A percentile compares a stretch with the other conserved stretches of the same genome.
phyloP scores from a whole-genome alignment of 2,329 filamentous ascomycete genomes.

The Fusarium haematococcum region DNA sequence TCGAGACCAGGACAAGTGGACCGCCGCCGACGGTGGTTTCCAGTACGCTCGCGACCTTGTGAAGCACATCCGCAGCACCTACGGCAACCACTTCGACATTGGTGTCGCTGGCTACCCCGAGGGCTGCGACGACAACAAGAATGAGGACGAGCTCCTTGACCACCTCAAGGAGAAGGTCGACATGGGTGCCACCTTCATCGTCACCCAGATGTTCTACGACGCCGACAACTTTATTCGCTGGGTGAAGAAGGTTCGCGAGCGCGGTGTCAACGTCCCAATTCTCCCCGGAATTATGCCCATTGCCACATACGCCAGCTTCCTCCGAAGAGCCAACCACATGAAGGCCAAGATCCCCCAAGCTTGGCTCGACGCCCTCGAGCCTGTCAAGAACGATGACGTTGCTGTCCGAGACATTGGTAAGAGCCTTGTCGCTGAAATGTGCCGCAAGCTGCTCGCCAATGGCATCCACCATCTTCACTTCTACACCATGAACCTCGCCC shows the following conservation, averaged over 20 bases:
- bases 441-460: conserved; percentile 82
- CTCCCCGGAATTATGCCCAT: conserved; percentile 90
- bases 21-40: conserved; percentile 86
- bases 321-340: conserved; percentile 91
- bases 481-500: conserved; percentile 99
- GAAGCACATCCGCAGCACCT: conserved; percentile 81
- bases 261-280: conserved; percentile 86
- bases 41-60: conserved; percentile 93
- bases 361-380: conserved; percentile 87
- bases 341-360: conserved; percentile 83
- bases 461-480: conserved; percentile 94
- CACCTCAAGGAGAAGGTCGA: conserved; percentile 98
- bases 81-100: conserved; percentile 86
- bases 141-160: conserved; percentile 85
- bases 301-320: conserved; percentile 92
- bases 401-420: conserved; percentile 92
- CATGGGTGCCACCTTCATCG: conserved; percentile 90
- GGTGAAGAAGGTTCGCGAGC: conserved; percentile 86
- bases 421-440: conserved; percentile 88
- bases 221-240: conserved; percentile 94
- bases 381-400: conserved; percentile 96
- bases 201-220: conserved; percentile 99
- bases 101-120: conserved; percentile 97
- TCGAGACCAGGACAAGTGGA: conserved; percentile 93
- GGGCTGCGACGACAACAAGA: conserved; percentile 91